phyloP scores from a whole-genome alignment of 345 rosid genomes.

The Clausena lansium region DNA sequence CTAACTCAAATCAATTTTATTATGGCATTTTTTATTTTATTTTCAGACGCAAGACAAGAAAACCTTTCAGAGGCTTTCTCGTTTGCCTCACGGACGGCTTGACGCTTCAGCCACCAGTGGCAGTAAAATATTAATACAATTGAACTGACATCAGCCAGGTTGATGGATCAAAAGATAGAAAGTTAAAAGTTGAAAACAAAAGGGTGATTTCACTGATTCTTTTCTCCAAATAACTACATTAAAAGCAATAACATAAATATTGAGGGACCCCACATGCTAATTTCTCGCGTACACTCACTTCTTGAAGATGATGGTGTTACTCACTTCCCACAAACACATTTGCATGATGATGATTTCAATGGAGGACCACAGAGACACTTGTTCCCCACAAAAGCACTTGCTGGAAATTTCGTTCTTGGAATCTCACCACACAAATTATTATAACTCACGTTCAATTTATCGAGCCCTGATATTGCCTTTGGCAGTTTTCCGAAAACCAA shows the following conservation, averaged over 20 bases:
- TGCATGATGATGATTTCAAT: conserved; percentile 45
- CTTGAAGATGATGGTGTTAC: neutral
- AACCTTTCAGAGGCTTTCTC: no score
- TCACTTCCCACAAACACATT: conserved; percentile 1
- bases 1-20: no score
- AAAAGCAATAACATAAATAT: neutral
- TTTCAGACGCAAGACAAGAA: no score
- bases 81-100: no score
- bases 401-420: conserved; percentile 57
- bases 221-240: neutral
- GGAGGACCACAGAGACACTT: conserved; percentile 63
- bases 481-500: conserved; percentile 60
- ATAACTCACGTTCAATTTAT: conserved; percentile 48
- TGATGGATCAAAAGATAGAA: no score
- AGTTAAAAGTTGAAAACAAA: neutral
- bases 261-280: neutral
- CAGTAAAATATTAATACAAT: no score
- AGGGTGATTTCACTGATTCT: neutral
- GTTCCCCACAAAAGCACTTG: conserved; percentile 44
- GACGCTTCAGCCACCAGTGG: no score
- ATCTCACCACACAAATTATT: conserved; percentile 70
- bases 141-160: no score
- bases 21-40: no score
- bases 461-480: conserved; percentile 37
- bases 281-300: neutral